These are phyloP conservation scores for Kuraishia ogatae DNA, from an alignment of 805 yeast genomes.

Conservation along the genomic window DNA sequence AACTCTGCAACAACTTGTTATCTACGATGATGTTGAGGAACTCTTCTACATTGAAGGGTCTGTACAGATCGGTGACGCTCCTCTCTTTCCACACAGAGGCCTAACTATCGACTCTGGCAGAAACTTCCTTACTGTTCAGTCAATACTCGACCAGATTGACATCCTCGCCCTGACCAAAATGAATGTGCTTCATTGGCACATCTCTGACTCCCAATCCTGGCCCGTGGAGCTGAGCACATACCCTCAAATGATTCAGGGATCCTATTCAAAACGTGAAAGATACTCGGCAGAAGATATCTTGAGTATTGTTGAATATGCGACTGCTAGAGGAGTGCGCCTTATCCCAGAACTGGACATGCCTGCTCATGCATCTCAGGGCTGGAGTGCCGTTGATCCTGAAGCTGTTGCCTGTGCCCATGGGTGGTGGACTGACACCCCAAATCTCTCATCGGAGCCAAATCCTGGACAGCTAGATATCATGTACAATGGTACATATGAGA, in stretches of 20 bases:
- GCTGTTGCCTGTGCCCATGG: constrained; percentile 24
- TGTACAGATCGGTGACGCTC: constrained; percentile 25
- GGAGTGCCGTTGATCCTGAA: constrained; percentile 22
- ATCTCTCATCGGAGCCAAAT: constrained; percentile 21
- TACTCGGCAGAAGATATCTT: constrained; percentile 21
- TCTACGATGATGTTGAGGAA: constrained; percentile 15
- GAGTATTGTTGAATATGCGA: constrained; percentile 23
- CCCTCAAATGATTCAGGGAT: constrained; percentile 30
- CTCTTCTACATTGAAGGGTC: constrained; percentile 22
- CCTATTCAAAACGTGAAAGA: constrained; percentile 23
- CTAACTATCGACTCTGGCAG: constrained; percentile 29
- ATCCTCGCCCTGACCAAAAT: constrained; percentile 28
- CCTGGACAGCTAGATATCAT: constrained; percentile 32
- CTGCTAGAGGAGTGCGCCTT: constrained; percentile 27
- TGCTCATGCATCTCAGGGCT: constrained; percentile 32
- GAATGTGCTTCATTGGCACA: constrained; percentile 33
- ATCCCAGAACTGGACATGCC: constrained; percentile 34
- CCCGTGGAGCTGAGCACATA: constrained; percentile 22
- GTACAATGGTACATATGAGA: constrained; percentile 22
- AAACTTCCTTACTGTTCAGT: constrained; percentile 21
- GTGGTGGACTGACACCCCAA: constrained; percentile 16
- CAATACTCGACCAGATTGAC: constrained; percentile 27
- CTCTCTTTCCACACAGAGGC: constrained; percentile 29
- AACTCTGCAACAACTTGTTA: constrained; percentile 30
- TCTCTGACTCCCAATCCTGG: constrained; percentile 32